Evolutionary conservation across 1,284 basidiomycete species (phyloP).

Genomic region (Nidula niveotomentosa): DNA sequence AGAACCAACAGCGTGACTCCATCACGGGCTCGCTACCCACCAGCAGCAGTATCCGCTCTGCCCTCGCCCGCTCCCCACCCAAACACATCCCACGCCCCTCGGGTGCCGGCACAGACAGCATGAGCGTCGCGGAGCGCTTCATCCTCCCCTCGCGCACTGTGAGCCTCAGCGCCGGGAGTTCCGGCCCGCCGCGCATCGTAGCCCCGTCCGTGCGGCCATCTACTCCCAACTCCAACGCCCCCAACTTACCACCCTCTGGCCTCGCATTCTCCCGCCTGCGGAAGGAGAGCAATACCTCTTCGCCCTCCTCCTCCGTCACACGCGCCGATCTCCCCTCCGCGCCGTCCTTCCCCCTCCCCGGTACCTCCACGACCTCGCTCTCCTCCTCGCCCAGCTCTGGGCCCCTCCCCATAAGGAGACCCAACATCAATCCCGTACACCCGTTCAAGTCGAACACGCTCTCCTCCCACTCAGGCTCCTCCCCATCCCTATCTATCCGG

Average conservation of each 20-base stretch:
- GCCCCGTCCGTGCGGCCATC: slow-evolving; percentile 15
- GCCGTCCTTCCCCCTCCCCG: slow-evolving; percentile 2
- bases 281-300: slow-evolving; percentile 26
- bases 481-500: slow-evolving; percentile 26
- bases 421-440: slow-evolving; percentile 49
- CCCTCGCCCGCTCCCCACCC: slow-evolving; percentile 17
- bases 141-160: slow-evolving; percentile 40
- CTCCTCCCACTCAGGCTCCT: slow-evolving; percentile 43
- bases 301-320: slow-evolving; percentile 26
- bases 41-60: slow-evolving; percentile 15
- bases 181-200: slow-evolving; percentile 17
- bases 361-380: slow-evolving; percentile 13
- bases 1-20: slow-evolving; percentile 38
- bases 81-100: slow-evolving; percentile 12
- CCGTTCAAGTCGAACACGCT: slow-evolving; percentile 74
- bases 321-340: slow-evolving; percentile 1
- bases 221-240: slow-evolving; percentile 8
- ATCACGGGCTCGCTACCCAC: slow-evolving; percentile 26
- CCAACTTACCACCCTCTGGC: slow-evolving; percentile 17
- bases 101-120: slow-evolving; percentile 6
- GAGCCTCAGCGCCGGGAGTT: slow-evolving; percentile 13
- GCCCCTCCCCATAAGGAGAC: slow-evolving; percentile 50
- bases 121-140: slow-evolving; percentile 51
- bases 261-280: slow-evolving; percentile 23
- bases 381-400: slow-evolving; percentile 38